phyloP scores from a whole-genome alignment of 495 filamentous ascomycete species.

The Aspergillus conjunctus region DNA sequence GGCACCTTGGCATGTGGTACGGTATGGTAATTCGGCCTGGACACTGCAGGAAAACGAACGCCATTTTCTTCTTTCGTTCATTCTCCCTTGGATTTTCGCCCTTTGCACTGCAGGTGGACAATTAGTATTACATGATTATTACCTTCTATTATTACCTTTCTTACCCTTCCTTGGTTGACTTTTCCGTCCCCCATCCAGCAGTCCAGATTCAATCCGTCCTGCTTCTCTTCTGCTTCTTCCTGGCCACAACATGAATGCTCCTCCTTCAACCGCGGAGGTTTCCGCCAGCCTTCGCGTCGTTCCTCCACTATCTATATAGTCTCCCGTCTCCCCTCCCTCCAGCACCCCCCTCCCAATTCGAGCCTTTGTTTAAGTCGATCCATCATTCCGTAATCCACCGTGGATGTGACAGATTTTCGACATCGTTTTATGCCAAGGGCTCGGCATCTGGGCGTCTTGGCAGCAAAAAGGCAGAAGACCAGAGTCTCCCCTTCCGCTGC shows the following conservation, averaged over 20 bases:
- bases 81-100: background rate
- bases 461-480: constrained; percentile 34
- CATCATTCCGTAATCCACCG: background rate
- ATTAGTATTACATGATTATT: too few relatives aligned
- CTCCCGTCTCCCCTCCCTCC: background rate
- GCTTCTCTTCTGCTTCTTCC: background rate
- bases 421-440: constrained; percentile 40
- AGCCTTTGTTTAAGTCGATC: background rate
- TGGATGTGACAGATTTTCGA: constrained; percentile 9
- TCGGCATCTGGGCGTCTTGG: constrained; percentile 52
- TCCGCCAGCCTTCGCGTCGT: background rate
- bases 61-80: background rate
- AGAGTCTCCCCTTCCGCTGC: constrained; percentile 33
- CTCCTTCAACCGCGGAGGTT: background rate
- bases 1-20: constrained; percentile 43
- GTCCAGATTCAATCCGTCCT: constrained; percentile 1
- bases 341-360: background rate
- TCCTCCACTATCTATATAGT: constrained; percentile 1
- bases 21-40: constrained; percentile 20
- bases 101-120: background rate
- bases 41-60: constrained; percentile 18
- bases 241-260: background rate
- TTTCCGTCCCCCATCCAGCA: background rate
- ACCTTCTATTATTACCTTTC: too few relatives aligned
- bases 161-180: too few relatives aligned